These are phyloP conservation scores for Prunella vulgaris DNA, from an alignment of 257 asterid species.

Conservation along the genomic window DNA sequence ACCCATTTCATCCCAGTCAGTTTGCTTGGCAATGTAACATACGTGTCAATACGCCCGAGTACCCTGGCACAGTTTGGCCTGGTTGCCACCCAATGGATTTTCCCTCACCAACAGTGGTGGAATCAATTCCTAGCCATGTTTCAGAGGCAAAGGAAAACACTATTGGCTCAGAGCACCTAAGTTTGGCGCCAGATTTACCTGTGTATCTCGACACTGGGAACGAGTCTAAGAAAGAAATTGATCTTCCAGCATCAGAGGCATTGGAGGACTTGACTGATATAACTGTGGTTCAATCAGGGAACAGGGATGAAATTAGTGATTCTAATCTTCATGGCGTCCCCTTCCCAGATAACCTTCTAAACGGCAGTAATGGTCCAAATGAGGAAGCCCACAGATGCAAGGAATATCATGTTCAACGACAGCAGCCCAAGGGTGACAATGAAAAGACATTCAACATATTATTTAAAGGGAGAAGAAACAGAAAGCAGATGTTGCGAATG, in stretches of 20 bases:
- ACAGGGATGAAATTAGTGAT: conserved; percentile 28
- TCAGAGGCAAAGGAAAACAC: conserved; percentile 40
- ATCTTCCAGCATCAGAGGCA: conserved; percentile 50
- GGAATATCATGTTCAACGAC: conserved; percentile 36
- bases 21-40: conserved; percentile 79
- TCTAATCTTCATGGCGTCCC: conserved; percentile 37
- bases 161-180: conserved; percentile 42
- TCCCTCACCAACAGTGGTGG: conserved; percentile 60
- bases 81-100: conserved; percentile 66
- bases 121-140: conserved; percentile 44
- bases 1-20: conserved; percentile 66
- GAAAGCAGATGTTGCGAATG: conserved; percentile 83
- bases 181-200: conserved; percentile 47
- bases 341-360: conserved; percentile 34
- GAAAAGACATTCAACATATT: conserved; percentile 75
- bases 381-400: conserved; percentile 35
- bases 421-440: conserved; percentile 37
- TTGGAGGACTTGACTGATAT: conserved; percentile 41
- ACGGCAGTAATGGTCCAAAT: conserved; percentile 32
- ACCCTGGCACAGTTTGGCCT: conserved; percentile 74
- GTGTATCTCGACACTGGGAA: conserved; percentile 55
- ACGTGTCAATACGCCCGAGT: conserved; percentile 53
- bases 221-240: conserved; percentile 56
- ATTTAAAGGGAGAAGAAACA: conserved; percentile 84
- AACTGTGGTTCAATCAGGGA: conserved; percentile 36